A percentile compares a stretch with the other conserved stretches of the same genome.
Conservation (phyloP, 2,329 filamentous ascomycete species). For the Talaromyces marneffei region DNA sequence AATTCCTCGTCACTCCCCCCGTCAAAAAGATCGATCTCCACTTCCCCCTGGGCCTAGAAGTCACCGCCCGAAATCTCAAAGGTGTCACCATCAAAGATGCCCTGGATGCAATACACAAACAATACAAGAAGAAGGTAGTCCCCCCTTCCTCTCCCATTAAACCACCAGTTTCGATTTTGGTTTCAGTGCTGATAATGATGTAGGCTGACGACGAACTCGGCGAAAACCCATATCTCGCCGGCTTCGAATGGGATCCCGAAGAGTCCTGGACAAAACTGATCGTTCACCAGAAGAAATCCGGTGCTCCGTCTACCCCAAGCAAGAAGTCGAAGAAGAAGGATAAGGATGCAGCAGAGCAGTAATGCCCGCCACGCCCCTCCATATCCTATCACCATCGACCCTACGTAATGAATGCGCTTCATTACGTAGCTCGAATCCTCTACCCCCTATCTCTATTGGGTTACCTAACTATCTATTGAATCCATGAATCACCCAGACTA, state of each 20-base stretch:
- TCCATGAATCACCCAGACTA: background rate
- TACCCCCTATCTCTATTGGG: background rate
- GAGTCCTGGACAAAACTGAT: conserved; percentile 83
- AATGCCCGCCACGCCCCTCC: background rate
- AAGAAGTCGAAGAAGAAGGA: conserved; percentile 62
- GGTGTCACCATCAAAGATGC: conserved; percentile 97
- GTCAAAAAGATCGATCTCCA: conserved; percentile 93
- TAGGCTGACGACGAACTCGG: conserved; percentile 82
- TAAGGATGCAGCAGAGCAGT: conserved; percentile 21
- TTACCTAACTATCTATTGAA: background rate
- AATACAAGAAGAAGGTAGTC: conserved; percentile 89
- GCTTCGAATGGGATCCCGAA: conserved; percentile 95
- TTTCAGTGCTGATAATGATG: background rate
- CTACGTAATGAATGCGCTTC: background rate
- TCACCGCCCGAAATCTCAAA: conserved; percentile 84
- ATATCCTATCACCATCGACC: background rate
- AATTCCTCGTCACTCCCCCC: conserved; percentile 70
- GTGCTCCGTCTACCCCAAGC: conserved; percentile 43
- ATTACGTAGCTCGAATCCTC: background rate
- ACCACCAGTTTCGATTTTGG: too few species aligned
- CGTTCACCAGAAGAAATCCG: conserved; percentile 75
- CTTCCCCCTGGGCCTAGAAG: conserved; percentile 81
- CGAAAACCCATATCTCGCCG: conserved; percentile 76
- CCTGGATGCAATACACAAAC: conserved; percentile 89
- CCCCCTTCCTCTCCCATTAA: background rate